phyloP scores from a whole-genome alignment of 345 rosid genomes.

The Aquilaria sinensis region DNA sequence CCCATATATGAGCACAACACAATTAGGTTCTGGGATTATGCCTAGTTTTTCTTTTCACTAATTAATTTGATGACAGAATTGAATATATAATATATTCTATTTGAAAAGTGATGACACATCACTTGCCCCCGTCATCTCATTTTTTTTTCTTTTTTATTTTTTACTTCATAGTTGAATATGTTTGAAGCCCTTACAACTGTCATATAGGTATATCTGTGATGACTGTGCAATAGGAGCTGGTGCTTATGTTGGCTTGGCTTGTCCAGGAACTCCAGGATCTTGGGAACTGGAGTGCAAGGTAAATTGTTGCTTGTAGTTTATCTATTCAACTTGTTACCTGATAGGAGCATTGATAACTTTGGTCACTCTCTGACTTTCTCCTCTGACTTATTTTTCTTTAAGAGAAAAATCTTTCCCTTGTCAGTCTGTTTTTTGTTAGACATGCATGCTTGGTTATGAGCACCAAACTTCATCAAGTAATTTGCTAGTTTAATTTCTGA shows the following conservation, averaged over 20 bases:
- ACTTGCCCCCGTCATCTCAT: background rate
- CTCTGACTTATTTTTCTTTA: no score
- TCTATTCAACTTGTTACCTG: background rate
- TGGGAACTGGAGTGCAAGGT: conserved; percentile 92
- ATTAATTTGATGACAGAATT: background rate
- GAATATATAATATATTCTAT: background rate
- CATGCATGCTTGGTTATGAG: background rate
- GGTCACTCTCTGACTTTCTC: no score
- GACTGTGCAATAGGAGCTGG: conserved; percentile 36
- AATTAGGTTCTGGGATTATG: background rate
- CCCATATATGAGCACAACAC: no score
- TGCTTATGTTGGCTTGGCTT: conserved; percentile 77
- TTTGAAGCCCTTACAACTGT: conserved; percentile 6
- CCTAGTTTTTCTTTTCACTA: background rate
- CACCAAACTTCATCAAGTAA: no score
- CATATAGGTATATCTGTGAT: conserved; percentile 43
- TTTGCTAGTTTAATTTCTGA: no score
- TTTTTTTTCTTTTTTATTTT: conserved; percentile 6
- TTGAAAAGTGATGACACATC: background rate
- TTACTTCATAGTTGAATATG: conserved; percentile 5
- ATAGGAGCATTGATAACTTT: no score
- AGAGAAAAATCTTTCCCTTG: background rate
- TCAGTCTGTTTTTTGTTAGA: background rate
- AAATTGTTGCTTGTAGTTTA: conserved; percentile 8
- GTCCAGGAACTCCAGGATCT: conserved; percentile 68